Evolutionary conservation across 1,284 basidiomycete genomes (phyloP).

Genomic region (Anthracocystis setariae): DNA sequence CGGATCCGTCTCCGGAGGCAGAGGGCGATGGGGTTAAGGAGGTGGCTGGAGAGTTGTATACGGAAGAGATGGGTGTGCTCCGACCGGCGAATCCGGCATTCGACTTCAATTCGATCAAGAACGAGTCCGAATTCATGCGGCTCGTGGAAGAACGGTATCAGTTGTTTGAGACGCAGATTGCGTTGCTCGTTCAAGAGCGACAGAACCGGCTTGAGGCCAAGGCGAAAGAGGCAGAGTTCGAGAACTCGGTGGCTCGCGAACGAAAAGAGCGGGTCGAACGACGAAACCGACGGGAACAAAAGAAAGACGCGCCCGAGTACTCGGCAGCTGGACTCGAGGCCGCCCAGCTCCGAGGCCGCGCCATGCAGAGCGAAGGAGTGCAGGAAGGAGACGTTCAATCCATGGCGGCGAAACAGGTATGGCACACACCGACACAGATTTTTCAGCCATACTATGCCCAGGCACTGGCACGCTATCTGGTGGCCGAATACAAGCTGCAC

Average conservation of each 20-base stretch:
- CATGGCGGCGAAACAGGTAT: constrained; percentile 81
- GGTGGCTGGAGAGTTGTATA: constrained; percentile 16
- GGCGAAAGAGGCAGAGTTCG: constrained; percentile 6
- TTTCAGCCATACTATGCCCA: constrained; percentile 98
- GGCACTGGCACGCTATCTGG: constrained; percentile 86
- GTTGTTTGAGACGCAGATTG: constrained; percentile 55
- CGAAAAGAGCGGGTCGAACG: constrained; percentile 13
- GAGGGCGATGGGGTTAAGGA: constrained; percentile 3
- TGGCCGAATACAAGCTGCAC: constrained; percentile 87
- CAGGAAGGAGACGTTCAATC: constrained; percentile 61
- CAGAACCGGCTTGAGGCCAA: constrained; percentile 8
- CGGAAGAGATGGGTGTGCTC: constrained; percentile 31
- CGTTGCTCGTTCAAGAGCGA: constrained; percentile 21
- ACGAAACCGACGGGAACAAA: not conserved
- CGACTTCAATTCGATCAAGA: constrained; percentile 77
- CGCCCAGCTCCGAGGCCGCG: constrained; percentile 58
- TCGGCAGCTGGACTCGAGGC: constrained; percentile 52
- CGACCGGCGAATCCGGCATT: constrained; percentile 69
- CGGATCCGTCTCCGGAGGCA: constrained; percentile 27
- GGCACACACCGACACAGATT: constrained; percentile 98
- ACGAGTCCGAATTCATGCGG: constrained; percentile 81
- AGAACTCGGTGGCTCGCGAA: not conserved
- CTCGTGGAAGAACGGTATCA: constrained; percentile 76
- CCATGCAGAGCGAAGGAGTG: constrained; percentile 33
- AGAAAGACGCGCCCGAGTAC: constrained; percentile 19